Evolutionary conservation across 371 early-diverging fungal species (phyloP), one percentile per base, ranked within the genome.

Genomic region (Quaeritorhiza haematococci): DNA sequence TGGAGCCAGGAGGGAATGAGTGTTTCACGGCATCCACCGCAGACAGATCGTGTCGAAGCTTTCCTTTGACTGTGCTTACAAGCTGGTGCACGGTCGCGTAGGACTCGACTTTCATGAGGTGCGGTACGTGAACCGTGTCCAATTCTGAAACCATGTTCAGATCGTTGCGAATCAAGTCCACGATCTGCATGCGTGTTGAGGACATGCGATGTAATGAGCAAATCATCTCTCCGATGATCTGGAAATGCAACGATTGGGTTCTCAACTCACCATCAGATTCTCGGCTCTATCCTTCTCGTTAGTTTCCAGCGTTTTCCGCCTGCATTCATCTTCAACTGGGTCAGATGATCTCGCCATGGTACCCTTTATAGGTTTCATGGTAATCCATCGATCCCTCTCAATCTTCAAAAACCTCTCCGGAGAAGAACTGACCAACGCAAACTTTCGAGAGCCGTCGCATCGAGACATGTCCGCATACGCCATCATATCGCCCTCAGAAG

Each of bases 301-400:
- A 33, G 64, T 67, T 62, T 79, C 81, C 44, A 95, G 62, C 2
- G 56, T 68, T 13, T 71, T 66, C 15, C 80, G 73, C 0, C 84
- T 61, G 29, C 54, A 33, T 8, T 82, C 79, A 52, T 86, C 84
- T 27, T 59, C 57, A 55, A 70, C 72, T 5, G 30, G 29, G 32
- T 50, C 66, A 47, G 1, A 72, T 41, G 54, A 67, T 52, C 76
- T 34, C 21, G 63, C 59, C 1, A 86, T 69, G 0, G 98, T 96
- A 0, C 96, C 98, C 65, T 97, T 97, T 72, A 96, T 96, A 0
- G 98, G 98, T 60, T 92, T 93, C 96, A 94, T 94, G 59, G 87
- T 89, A 3, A 89, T 80, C 15, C 71, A 63, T 4, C 85, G 76
- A 6, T 72, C 72, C 7, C 50, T 56, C 3, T 69, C 69, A 0